Evolutionary conservation across 163 green algal genomes (phyloP).

Genomic region (Scenedesmus sp.): DNA sequence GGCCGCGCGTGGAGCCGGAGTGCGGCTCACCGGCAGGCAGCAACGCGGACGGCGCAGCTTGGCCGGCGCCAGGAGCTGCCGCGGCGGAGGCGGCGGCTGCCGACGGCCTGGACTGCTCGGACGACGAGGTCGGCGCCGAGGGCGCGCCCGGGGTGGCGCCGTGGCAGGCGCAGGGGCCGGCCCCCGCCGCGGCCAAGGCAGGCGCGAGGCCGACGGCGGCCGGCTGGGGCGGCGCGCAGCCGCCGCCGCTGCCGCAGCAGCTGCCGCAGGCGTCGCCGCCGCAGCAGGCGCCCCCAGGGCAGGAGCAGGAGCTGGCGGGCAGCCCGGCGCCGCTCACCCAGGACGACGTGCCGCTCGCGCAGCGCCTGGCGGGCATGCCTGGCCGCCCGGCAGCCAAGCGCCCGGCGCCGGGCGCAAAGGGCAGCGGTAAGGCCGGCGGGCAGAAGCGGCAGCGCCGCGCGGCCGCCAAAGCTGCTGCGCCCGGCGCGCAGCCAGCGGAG

Average conservation of each 20-base stretch:
- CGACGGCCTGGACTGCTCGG: not conserved
- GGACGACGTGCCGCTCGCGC: not conserved
- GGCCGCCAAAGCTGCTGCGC: not conserved
- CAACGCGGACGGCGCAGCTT: not conserved
- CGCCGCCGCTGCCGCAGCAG: slow-evolving; percentile 2
- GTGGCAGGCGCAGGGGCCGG: not conserved
- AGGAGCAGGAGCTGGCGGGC: not conserved
- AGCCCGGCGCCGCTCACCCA: not conserved
- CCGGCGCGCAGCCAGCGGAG: not conserved
- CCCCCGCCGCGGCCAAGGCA: not conserved
- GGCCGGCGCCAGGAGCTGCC: not conserved
- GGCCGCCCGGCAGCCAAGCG: not conserved
- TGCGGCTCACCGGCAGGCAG: not conserved
- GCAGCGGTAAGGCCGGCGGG: not conserved
- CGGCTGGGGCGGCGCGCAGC: not conserved
- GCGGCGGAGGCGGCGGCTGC: too few relatives aligned
- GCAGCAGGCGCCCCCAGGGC: not conserved
- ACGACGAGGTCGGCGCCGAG: too few relatives aligned
- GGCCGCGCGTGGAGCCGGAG: too few relatives aligned
- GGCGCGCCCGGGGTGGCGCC: not conserved
- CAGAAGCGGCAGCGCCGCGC: not conserved
- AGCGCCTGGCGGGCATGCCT: not conserved
- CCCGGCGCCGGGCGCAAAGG: too few relatives aligned
- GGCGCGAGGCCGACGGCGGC: too few relatives aligned
- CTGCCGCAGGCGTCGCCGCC: not conserved